Evolutionary conservation across 257 asterid species (phyloP).

Genomic region (Vinca minor): DNA sequence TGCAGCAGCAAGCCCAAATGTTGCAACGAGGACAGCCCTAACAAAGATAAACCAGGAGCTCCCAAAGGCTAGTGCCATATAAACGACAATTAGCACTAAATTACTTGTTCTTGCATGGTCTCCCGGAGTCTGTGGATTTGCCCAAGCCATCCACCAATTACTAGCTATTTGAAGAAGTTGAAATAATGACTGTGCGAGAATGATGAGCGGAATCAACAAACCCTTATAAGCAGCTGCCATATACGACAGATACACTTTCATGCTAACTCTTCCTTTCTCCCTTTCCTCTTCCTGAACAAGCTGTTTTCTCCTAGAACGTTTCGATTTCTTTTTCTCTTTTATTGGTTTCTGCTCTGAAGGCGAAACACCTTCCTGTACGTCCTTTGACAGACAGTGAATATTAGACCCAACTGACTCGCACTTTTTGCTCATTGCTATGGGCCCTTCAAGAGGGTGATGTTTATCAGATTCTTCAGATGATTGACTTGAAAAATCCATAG

Average conservation of each 20-base stretch:
- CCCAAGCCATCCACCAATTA: conserved; percentile 99
- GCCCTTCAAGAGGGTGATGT: conserved; percentile 41
- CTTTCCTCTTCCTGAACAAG: conserved; percentile 99
- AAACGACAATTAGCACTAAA: conserved; percentile 67
- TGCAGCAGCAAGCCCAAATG: conserved; percentile 95
- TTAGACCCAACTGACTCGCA: conserved; percentile 47
- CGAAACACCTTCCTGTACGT: conserved; percentile 53
- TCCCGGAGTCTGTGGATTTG: conserved; percentile 90
- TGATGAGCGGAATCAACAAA: conserved; percentile 68
- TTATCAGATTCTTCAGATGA: conserved; percentile 53
- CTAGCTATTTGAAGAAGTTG: conserved; percentile 97
- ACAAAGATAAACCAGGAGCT: conserved; percentile 89
- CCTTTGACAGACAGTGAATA: conserved; percentile 44
- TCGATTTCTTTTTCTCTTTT: conserved; percentile 88
- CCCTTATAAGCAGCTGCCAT: conserved; percentile 98
- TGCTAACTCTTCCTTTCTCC: conserved; percentile 91
- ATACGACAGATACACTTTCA: conserved; percentile 85
- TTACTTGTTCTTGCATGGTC: conserved; percentile 66
- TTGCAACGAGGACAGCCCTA: conserved; percentile 92
- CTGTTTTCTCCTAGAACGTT: conserved; percentile 77
- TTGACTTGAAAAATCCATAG: conserved; percentile 71
- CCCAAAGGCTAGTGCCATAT: conserved; percentile 95
- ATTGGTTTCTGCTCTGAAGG: conserved; percentile 62
- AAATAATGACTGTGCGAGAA: conserved; percentile 84
- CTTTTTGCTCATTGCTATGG: conserved; percentile 43